Base-by-base conservation (phyloP, 2,329 filamentous ascomycete genomes). In the Cordyceps sp. region DNA sequence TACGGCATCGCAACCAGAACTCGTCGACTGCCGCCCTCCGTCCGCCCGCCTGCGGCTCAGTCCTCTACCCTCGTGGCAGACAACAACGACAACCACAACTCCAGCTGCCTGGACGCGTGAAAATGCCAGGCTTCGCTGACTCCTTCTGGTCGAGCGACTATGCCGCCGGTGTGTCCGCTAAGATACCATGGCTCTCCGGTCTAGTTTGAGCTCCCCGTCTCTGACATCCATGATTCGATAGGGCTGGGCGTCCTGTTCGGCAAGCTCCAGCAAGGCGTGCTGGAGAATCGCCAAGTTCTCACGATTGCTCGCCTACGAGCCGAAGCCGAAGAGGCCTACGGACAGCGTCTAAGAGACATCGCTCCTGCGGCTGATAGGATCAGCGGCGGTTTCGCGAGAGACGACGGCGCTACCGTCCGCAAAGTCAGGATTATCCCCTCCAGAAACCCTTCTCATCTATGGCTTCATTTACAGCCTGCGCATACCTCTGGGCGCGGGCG, bases 121-220 rank as follows among this genome's bases (percentile, higher is more conserved):
- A 57, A 53, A 88, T 88, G 81, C 79, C 81, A 45, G 73, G 82
- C 47, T 96, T 98, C 59, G 77, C 85, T 45, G 84, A 88, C 61
- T 93, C 86, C 31, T 96, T 98, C 62, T 98, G 90, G 90, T 93
- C 90, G 39, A 73, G 74, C 53, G 90, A 98, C 69, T 96, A 96
- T 67, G 88, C 88, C 53, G 85, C 82, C 65, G 86, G 80, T 81
- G 61, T 54, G 69, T 49, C 18, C 3, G 10, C 9, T 21, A 29
- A 4, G 4, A 14, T 6, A 23, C 8, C 18, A 18, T 13, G 23
- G 18, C 15, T 20, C 26, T 10, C 26, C 20, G 15, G 24, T 12
- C 26, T 20, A 14, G 22, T 27, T 22, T 10, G 32, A 21, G 10
- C 13, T 16, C 6, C 10, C 10, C 16, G 24, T 30, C 37, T 45